phyloP scores from a whole-genome alignment of 441 rosid species.

The Brassica hybrid region DNA sequence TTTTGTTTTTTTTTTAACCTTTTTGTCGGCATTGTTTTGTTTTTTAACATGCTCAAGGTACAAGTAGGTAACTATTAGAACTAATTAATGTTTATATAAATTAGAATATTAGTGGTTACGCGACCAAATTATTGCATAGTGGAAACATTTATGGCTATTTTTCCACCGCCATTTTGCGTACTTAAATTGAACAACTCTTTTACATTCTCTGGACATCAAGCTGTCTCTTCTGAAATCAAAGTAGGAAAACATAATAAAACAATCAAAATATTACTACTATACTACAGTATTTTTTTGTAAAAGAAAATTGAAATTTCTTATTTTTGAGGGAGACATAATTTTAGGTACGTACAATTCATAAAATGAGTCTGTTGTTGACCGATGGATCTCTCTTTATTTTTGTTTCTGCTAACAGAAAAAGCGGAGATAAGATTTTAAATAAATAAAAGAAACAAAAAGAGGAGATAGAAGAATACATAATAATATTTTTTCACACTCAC shows the following conservation, averaged over 20 bases:
- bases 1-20: no score
- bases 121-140: slow-evolving; percentile 35
- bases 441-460: background rate
- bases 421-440: background rate
- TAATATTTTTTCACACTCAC: no score
- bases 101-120: slow-evolving; percentile 5
- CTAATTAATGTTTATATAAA: no score
- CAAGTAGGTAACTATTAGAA: no score
- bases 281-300: background rate
- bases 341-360: slow-evolving; percentile 33
- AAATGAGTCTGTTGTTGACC: slow-evolving; percentile 45
- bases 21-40: no score
- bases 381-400: background rate
- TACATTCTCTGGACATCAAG: slow-evolving; percentile 33
- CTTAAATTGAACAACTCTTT: slow-evolving; percentile 29
- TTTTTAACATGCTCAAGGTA: no score
- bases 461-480: background rate
- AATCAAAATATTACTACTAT: background rate
- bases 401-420: background rate
- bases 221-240: slow-evolving; percentile 20
- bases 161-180: slow-evolving; percentile 34
- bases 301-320: background rate
- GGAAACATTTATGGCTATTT: slow-evolving; percentile 30
- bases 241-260: background rate
- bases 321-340: slow-evolving; percentile 18